phyloP scores from a whole-genome alignment of 768 basidiomycete species.

The Trametes meyenii region DNA sequence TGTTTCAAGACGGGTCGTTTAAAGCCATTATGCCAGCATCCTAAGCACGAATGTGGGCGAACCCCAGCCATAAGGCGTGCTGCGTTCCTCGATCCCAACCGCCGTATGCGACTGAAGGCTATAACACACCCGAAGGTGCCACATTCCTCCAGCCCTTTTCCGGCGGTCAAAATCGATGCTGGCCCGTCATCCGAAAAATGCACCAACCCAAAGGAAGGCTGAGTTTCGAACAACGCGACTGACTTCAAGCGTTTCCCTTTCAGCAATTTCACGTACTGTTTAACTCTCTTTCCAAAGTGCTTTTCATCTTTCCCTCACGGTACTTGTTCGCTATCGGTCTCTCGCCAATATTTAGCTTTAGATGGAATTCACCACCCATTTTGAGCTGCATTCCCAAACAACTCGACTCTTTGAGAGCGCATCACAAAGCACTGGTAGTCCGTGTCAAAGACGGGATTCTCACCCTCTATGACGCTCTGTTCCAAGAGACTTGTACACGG shows the following conservation, averaged over 20 bases:
- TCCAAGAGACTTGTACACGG: slow-evolving; percentile 81
- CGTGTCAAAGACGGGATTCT: slow-evolving; percentile 67
- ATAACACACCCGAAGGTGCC: slow-evolving; percentile 71
- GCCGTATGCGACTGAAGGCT: slow-evolving; percentile 56
- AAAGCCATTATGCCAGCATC: slow-evolving; percentile 80
- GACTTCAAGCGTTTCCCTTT: slow-evolving; percentile 73
- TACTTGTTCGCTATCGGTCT: slow-evolving; percentile 86
- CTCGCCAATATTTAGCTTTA: slow-evolving; percentile 83
- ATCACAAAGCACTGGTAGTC: slow-evolving; percentile 67
- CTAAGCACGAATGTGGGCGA: slow-evolving; percentile 62
- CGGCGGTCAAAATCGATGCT: slow-evolving; percentile 65
- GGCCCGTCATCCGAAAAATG: slow-evolving; percentile 51
- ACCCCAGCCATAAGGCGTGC: slow-evolving; percentile 57
- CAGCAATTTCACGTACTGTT: slow-evolving; percentile 83
- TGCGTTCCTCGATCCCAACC: slow-evolving; percentile 65
- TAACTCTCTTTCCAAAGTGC: slow-evolving; percentile 81
- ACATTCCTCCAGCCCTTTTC: slow-evolving; percentile 64
- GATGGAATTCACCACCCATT: slow-evolving; percentile 84
- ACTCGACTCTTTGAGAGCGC: slow-evolving; percentile 79
- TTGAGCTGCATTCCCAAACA: slow-evolving; percentile 87
- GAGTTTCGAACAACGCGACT: slow-evolving; percentile 57
- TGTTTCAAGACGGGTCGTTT: slow-evolving; percentile 84
- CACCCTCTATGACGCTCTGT: slow-evolving; percentile 80
- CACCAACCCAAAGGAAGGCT: slow-evolving; percentile 32
- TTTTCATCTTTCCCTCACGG: slow-evolving; percentile 84